These are phyloP conservation scores for Cydonia oblonga DNA, from an alignment of 331 rosid genomes.

Conservation along the genomic window DNA sequence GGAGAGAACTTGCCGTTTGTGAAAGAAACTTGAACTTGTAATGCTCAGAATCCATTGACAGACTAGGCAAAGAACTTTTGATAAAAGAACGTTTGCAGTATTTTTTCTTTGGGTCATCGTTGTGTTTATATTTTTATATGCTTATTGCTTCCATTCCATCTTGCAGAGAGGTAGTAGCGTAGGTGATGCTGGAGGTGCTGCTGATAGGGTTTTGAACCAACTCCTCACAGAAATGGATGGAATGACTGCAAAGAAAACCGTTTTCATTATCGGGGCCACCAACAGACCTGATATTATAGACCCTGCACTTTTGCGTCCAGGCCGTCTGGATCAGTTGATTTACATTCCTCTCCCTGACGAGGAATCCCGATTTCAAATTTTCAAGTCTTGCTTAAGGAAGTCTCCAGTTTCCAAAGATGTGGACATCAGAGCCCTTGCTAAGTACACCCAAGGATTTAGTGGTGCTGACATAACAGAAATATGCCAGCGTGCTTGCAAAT, in stretches of 20 bases:
- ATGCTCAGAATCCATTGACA: background rate
- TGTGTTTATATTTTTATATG: background rate
- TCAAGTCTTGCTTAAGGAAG: slow-evolving; percentile 88
- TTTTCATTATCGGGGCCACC: slow-evolving; percentile 84
- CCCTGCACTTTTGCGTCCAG: slow-evolving; percentile 95
- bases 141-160: background rate
- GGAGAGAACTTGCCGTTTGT: no score
- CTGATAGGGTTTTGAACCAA: slow-evolving; percentile 93
- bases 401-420: slow-evolving; percentile 85
- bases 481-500: slow-evolving; percentile 93
- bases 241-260: slow-evolving; percentile 97
- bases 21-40: no score
- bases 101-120: background rate
- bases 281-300: slow-evolving; percentile 31
- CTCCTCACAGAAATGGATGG: slow-evolving; percentile 97
- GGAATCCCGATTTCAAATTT: slow-evolving; percentile 79
- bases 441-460: slow-evolving; percentile 95
- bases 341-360: slow-evolving; percentile 96
- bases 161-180: slow-evolving; percentile 91
- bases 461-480: slow-evolving; percentile 97
- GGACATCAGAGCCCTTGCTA: slow-evolving; percentile 82
- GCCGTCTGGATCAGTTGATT: slow-evolving; percentile 92
- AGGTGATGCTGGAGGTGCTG: slow-evolving; percentile 99
- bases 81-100: background rate
- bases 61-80: background rate